Percentiles rank a stretch among this genome's conserved stretches.
phyloP scores from a whole-genome alignment of 1,284 basidiomycete genomes.

The Pseudomicrostroma phylloplanum region DNA sequence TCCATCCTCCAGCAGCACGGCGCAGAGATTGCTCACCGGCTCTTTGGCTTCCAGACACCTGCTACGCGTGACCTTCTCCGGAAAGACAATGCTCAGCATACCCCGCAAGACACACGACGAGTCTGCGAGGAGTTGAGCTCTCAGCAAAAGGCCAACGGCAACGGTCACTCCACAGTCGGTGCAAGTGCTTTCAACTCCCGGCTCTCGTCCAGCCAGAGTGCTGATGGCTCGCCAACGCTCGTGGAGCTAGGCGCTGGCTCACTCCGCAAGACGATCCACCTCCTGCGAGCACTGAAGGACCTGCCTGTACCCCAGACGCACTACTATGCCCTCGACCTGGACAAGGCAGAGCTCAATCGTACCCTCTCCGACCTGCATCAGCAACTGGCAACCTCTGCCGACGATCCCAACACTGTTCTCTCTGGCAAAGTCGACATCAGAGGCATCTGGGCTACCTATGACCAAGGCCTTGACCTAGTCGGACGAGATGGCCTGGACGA shows the following conservation, averaged over 20 bases:
- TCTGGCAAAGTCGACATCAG: conserved; percentile 38
- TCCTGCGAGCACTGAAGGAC: conserved; percentile 66
- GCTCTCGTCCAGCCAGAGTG: conserved; percentile 56
- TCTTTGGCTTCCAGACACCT: conserved; percentile 25
- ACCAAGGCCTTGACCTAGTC: conserved; percentile 63
- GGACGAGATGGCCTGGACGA: conserved; percentile 52
- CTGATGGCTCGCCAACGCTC: conserved; percentile 44
- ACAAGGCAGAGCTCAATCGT: conserved; percentile 74
- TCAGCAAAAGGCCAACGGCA: conserved; percentile 19
- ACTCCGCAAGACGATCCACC: conserved; percentile 64
- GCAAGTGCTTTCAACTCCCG: conserved; percentile 61
- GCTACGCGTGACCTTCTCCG: conserved; percentile 52
- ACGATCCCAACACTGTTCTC: conserved; percentile 54
- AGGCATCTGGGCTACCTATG: conserved; percentile 83
- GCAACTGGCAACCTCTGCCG: conserved; percentile 45
- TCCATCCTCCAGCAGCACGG: conserved; percentile 55
- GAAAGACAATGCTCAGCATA: conserved; percentile 12
- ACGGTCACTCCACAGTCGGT: conserved; percentile 62
- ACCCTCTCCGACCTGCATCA: conserved; percentile 65
- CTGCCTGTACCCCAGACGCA: conserved; percentile 54
- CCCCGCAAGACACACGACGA: conserved; percentile 17
- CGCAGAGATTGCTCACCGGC: conserved; percentile 53
- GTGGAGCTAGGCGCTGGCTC: conserved; percentile 52
- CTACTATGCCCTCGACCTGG: conserved; percentile 90
- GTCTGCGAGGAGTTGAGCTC: conserved; percentile 8